Conservation (phyloP, 768 basidiomycete species). For the Suillus sp. region DNA sequence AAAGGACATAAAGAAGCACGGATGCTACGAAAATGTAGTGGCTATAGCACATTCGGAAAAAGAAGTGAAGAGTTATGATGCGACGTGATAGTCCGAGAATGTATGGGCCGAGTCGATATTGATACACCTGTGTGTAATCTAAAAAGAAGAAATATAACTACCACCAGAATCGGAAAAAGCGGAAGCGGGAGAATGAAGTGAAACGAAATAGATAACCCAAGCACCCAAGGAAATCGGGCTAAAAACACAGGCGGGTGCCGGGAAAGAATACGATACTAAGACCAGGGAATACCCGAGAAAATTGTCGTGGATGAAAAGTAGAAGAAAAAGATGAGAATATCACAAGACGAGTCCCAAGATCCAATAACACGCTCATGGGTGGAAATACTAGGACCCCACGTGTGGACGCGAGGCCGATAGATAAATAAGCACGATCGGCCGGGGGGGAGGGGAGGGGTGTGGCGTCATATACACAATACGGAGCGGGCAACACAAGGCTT, state of each 20-base stretch:
- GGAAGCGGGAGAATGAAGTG: constrained; percentile 7
- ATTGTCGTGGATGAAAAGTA: constrained; percentile 12
- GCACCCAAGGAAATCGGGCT: constrained; percentile 24
- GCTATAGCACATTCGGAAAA: constrained; percentile 28
- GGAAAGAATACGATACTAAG: constrained; percentile 23
- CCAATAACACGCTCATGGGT: constrained; percentile 41
- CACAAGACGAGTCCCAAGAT: constrained; percentile 38
- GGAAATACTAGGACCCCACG: constrained; percentile 32
- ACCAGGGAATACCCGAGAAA: constrained; percentile 27
- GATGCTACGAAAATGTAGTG: constrained; percentile 3
- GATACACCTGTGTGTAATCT: constrained; percentile 27
- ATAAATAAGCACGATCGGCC: constrained; percentile 36
- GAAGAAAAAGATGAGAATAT: constrained; percentile 22
- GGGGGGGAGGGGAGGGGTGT: constrained; percentile 22
- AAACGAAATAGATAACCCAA: constrained; percentile 23
- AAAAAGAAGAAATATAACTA: background rate
- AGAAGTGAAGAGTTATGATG: constrained; percentile 28
- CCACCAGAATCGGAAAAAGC: background rate
- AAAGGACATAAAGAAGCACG: background rate
- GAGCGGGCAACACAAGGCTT: constrained; percentile 27
- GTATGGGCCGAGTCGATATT: constrained; percentile 34
- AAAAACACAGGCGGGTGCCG: constrained; percentile 29
- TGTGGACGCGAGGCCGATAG: constrained; percentile 26
- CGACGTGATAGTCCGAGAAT: constrained; percentile 34
- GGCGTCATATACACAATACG: constrained; percentile 36